phyloP scores from a whole-genome alignment of 345 rosid species.

The Euphorbia pulcherrima region DNA sequence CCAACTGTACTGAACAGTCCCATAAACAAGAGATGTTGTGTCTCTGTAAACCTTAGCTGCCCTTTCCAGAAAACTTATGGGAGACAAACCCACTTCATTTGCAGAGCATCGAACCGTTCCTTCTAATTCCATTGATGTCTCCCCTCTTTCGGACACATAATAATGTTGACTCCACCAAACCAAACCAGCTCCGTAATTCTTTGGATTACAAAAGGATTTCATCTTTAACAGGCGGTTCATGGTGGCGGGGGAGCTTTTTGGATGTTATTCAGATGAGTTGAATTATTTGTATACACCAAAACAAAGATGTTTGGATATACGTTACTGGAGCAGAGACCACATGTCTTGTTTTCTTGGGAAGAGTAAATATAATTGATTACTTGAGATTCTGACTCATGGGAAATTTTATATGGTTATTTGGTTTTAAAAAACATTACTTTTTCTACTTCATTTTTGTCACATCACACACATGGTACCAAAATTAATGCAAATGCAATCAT shows the following conservation, averaged over 20 bases:
- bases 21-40: constrained; percentile 51
- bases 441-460: too few species aligned
- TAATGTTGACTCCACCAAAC: not conserved
- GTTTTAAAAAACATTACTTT: too few species aligned
- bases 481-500: too few species aligned
- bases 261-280: too few species aligned
- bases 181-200: not conserved
- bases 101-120: constrained; percentile 58
- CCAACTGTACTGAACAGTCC: constrained; percentile 52
- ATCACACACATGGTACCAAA: too few species aligned
- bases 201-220: not conserved
- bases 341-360: too few species aligned
- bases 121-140: constrained; percentile 52
- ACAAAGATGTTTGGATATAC: too few species aligned
- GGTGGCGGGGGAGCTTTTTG: not conserved
- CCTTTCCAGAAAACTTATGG: constrained; percentile 68
- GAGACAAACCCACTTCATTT: constrained; percentile 58
- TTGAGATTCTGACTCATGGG: too few species aligned
- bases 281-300: too few species aligned
- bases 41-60: constrained; percentile 64
- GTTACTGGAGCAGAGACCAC: too few species aligned
- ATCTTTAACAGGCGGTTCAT: constrained; percentile 26
- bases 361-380: too few species aligned
- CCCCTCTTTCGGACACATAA: constrained; percentile 19
- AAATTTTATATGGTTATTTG: too few species aligned